Base-by-base conservation (phyloP, 768 basidiomycete genomes). In the Neoboletus brunneissimus region DNA sequence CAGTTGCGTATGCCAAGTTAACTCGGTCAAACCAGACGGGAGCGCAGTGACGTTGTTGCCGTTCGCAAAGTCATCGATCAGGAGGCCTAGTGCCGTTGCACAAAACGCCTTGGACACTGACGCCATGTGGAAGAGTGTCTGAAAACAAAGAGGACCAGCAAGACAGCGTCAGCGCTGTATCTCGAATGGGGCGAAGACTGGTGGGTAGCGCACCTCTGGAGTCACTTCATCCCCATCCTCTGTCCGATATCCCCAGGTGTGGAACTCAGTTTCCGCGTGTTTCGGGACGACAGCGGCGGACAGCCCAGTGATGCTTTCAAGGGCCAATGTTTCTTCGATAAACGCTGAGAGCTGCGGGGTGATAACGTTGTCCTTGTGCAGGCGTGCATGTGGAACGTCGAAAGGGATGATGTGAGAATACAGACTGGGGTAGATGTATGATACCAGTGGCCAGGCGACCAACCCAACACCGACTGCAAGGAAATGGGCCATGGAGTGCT, bases 61-160 rank as follows among this genome's bases (percentile, higher is more conserved):
- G 13, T 65, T 54, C 15, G 66, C 67, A 57, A 73, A 78, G 57
- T 77, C 77, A 27, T 76, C 73, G 46, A 78, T 74, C 23, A 79
- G 67, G 13, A 79, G 70, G 5, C 79, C 77, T 1, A 79, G 48
- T 2, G 76, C 68, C 0, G 68, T 71, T 2, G 69, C 64, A 7
- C 77, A 63, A 64, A 79, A 79, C 6, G 74, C 74, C 45, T 78
- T 75, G 9, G 74, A 76, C 27, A 71, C 69, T 0, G 74, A 77
- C 2, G 62, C 76, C 38, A 76, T 61, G 38, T 61, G 57, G 55
- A 77, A 76, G 29, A 78, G 51, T 0, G 77, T 79, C 77, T 60
- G 40, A 1, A 9, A 7, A 20, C 23, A 3, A 38, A 50, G 7
- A 10, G 3, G 18, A 13, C 11, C 34, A 49, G 23, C 23, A 20